Conservation (phyloP, 2,329 filamentous ascomycete species). For the Chaetomiaceae sp. region DNA sequence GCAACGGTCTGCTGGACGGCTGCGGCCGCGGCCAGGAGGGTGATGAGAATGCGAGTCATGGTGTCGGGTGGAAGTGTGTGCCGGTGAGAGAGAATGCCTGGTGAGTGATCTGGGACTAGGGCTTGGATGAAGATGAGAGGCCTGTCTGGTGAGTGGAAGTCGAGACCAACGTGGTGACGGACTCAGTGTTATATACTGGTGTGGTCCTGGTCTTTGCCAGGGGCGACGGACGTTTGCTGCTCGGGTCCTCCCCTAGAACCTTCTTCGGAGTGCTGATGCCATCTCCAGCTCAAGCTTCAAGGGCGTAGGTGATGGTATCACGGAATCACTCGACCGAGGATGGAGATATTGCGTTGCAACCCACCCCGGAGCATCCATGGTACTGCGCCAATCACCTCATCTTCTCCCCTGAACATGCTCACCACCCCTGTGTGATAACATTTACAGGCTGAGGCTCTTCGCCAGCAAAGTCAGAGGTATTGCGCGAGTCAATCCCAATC, state of each 20-base stretch:
- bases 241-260: no score
- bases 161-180: neutral
- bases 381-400: neutral
- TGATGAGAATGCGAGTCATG: constrained; percentile 25
- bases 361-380: no score
- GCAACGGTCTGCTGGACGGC: constrained; percentile 20
- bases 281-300: neutral
- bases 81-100: neutral
- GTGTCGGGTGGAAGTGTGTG: neutral
- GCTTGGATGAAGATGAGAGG: neutral
- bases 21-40: constrained; percentile 21
- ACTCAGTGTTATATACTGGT: neutral
- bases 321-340: neutral
- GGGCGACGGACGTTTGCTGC: no score
- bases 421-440: neutral
- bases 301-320: no score
- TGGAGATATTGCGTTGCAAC: constrained; percentile 1
- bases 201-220: no score
- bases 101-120: neutral
- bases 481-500: neutral
- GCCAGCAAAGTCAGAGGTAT: neutral
- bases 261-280: neutral
- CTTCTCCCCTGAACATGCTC: no score
- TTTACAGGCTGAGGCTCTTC: neutral
- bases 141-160: neutral